phyloP scores from a whole-genome alignment of 163 green algal species.

The Prototheca cutis region DNA sequence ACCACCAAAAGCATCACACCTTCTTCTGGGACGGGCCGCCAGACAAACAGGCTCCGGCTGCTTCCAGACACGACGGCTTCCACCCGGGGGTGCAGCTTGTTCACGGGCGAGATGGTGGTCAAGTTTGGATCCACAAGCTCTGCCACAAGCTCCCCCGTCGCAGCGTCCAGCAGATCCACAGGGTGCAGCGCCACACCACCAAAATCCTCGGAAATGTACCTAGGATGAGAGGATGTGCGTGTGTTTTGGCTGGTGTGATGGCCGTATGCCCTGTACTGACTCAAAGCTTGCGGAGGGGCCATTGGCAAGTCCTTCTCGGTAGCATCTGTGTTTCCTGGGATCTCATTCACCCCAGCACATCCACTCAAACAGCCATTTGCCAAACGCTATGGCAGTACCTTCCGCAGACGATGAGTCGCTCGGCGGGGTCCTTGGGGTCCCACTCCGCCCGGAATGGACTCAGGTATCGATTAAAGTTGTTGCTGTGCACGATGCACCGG shows the following conservation, averaged over 20 bases:
- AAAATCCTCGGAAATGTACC: constrained; percentile 87
- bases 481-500: constrained; percentile 77
- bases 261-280: too few species aligned
- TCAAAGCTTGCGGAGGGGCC: too few species aligned
- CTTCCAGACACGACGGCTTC: constrained; percentile 67
- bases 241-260: too few species aligned
- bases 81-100: constrained; percentile 63
- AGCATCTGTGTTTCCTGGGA: too few species aligned
- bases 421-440: constrained; percentile 61
- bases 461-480: constrained; percentile 85
- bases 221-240: too few species aligned
- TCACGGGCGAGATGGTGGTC: constrained; percentile 76
- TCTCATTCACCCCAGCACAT: neutral
- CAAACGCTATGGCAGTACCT: constrained; percentile 18
- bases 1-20: too few species aligned
- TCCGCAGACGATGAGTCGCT: constrained; percentile 45
- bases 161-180: constrained; percentile 68
- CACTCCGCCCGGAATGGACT: constrained; percentile 79
- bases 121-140: constrained; percentile 69
- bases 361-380: neutral
- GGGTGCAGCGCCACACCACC: constrained; percentile 76
- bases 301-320: too few species aligned
- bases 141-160: constrained; percentile 34
- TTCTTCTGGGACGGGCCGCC: constrained; percentile 30
- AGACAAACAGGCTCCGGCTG: constrained; percentile 54